Evolutionary conservation across 2,329 filamentous ascomycete genomes (phyloP).

Genomic region (Xylariaceae sp.): DNA sequence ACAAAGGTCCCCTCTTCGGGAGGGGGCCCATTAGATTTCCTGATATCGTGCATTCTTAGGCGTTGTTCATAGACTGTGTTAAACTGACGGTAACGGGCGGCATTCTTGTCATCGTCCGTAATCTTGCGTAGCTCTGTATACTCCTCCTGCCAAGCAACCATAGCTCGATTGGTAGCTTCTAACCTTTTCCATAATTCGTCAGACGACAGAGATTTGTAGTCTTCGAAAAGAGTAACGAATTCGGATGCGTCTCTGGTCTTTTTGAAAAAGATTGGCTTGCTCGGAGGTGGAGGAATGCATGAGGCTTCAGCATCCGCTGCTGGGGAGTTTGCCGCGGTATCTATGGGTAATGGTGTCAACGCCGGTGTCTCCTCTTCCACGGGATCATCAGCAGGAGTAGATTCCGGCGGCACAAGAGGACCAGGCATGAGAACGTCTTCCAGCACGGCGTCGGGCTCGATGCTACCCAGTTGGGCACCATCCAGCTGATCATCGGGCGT

Average conservation of each 20-base stretch:
- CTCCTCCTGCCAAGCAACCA: constrained; percentile 53
- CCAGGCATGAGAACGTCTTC: constrained; percentile 30
- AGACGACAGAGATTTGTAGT: constrained; percentile 46
- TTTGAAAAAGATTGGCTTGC: constrained; percentile 43
- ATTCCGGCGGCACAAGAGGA: constrained; percentile 20
- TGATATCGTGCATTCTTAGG: constrained; percentile 41
- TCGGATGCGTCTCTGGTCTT: constrained; percentile 50
- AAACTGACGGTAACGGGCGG: constrained; percentile 47
- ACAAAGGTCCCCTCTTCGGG: constrained; percentile 49
- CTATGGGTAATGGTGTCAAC: constrained; percentile 23
- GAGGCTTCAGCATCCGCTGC: constrained; percentile 28
- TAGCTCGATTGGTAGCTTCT: constrained; percentile 42
- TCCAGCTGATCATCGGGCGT: constrained; percentile 14
- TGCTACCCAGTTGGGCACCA: constrained; percentile 3
- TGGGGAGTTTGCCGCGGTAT: constrained; percentile 38
- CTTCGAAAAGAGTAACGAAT: constrained; percentile 46
- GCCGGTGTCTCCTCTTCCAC: constrained; percentile 35
- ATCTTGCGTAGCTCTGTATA: constrained; percentile 48
- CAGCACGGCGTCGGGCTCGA: constrained; percentile 16
- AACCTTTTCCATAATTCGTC: constrained; percentile 44
- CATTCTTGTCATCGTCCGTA: constrained; percentile 56
- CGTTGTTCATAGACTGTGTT: constrained; percentile 39
- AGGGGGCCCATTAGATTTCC: constrained; percentile 40
- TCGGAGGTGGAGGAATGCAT: constrained; percentile 10
- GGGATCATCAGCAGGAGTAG: constrained; percentile 24